These are phyloP conservation scores for Pouteria campechiana DNA, from an alignment of 179 eudicot genomes.

Conservation along the genomic window DNA sequence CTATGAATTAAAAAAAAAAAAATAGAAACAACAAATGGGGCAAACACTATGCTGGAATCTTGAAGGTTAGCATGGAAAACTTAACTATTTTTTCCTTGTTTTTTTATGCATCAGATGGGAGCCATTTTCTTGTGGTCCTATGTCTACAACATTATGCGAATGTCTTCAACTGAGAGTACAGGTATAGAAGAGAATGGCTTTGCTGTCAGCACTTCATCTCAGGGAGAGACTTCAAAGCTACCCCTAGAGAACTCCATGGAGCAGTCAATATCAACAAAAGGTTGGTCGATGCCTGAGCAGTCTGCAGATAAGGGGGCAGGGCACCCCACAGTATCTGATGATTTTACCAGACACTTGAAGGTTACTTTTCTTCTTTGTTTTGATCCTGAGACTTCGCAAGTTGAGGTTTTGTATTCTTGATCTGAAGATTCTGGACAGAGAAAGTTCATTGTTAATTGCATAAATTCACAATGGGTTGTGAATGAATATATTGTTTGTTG, in stretches of 20 bases:
- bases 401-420: too few species aligned
- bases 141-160: slow-evolving; percentile 69
- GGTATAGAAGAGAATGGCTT: slow-evolving; percentile 16
- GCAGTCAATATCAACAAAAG: slow-evolving; percentile 44
- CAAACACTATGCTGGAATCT: neutral
- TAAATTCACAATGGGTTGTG: too few species aligned
- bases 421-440: too few species aligned
- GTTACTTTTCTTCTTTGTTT: too few species aligned
- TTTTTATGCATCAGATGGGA: slow-evolving; percentile 45
- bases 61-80: neutral
- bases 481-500: too few species aligned
- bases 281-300: too few species aligned
- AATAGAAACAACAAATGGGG: neutral
- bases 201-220: slow-evolving; percentile 1
- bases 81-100: neutral
- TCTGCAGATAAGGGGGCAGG: too few species aligned
- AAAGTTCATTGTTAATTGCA: too few species aligned
- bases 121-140: slow-evolving; percentile 81
- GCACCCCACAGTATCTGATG: slow-evolving; percentile 1
- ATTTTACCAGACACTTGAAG: too few species aligned
- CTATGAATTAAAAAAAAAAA: too few species aligned
- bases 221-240: slow-evolving; percentile 10
- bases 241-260: slow-evolving; percentile 14
- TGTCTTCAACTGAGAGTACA: slow-evolving; percentile 28
- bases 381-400: too few species aligned